Base-by-base conservation (phyloP, 2,329 filamentous ascomycete species). In the Ophiostoma quercus region DNA sequence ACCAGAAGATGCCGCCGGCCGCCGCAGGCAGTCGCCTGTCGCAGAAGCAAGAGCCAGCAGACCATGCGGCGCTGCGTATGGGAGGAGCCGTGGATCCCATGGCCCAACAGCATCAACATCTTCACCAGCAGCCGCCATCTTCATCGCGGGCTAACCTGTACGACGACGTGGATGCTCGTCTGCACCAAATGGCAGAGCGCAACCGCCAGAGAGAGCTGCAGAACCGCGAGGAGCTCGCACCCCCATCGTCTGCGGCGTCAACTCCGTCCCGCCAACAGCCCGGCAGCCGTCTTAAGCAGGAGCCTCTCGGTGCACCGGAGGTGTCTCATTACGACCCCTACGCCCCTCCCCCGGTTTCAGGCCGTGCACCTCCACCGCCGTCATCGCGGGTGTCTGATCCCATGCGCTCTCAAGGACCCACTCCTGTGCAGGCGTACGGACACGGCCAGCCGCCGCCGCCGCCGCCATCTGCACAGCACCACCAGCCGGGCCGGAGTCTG, bases 131-230 rank as follows among this genome's bases (percentile, higher is more conserved):
- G 34, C 71, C 37, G 77, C 77, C 43, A 73, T 77, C 41, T 43
- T 68, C 66, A 51, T 72, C 71, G 72, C 71, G 68, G 14, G 68
- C 69, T 29, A 7, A 70, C 5, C 43, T 47, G 2, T 71, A 39
- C 67, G 73, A 73, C 9, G 70, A 68, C 2, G 72, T 74, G 12
- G 73, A 74, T 41, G 70, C 76, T 63, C 76, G 79, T 72, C 73
- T 76, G 69, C 76, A 82, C 68, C 69, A 76, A 73, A 76, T 80
- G 71, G 73, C 75, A n/a, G 12, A 77, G 47, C 76, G 77, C 51
- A 76, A 76, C 47, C 62, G 62, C n/a, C 62, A 65, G 37, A 34
- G 62, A 39, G 62, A 34, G 19, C 72, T 74, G 57, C 75, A 74
- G 60, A 75, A 25, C 12, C n/a, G 77, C 67, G 63, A 25, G 22